These are phyloP conservation scores for Trypanosoma mega DNA, from an alignment of 208 protist species.

Conservation along the genomic window DNA sequence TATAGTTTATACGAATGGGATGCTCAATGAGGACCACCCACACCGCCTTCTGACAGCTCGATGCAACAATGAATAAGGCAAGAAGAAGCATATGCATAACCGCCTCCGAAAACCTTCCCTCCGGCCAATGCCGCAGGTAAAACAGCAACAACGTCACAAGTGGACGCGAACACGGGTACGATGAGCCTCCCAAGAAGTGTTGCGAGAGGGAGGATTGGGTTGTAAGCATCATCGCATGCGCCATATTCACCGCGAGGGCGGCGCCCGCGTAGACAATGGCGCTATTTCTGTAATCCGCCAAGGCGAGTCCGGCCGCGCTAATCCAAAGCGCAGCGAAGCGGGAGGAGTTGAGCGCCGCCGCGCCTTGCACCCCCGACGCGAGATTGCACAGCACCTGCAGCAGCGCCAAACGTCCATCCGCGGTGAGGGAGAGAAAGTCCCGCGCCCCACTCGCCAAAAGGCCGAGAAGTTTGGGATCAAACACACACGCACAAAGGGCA, in stretches of 20 bases:
- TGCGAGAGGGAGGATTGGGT: constrained; percentile 30
- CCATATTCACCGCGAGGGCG: constrained; percentile 68
- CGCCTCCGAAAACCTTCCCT: constrained; percentile 47
- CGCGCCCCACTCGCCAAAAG: constrained; percentile 40
- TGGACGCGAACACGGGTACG: constrained; percentile 26
- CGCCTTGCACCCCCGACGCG: constrained; percentile 45
- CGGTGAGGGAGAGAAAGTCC: constrained; percentile 59
- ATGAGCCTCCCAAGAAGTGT: constrained; percentile 23
- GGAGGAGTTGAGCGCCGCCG: constrained; percentile 41
- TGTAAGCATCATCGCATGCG: constrained; percentile 38
- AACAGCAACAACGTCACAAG: constrained; percentile 69
- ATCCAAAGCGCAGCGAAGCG: constrained; percentile 52
- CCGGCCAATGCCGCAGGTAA: constrained; percentile 38
- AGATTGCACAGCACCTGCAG: constrained; percentile 80
- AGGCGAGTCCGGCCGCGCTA: constrained; percentile 48
- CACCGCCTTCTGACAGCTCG: constrained; percentile 35
- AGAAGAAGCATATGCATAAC: constrained; percentile 74
- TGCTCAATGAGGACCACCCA: constrained; percentile 29
- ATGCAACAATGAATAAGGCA: constrained; percentile 55
- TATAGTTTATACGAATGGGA: constrained; percentile 43
- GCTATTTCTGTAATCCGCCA: constrained; percentile 47
- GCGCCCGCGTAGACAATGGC: constrained; percentile 73
- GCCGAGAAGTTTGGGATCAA: constrained; percentile 43
- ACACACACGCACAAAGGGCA: constrained; percentile 41
- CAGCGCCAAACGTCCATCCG: constrained; percentile 56